A percentile compares a stretch with the other conserved stretches of the same genome.
phyloP scores from a whole-genome alignment of 495 filamentous ascomycete species.

The Xylaria sp. region DNA sequence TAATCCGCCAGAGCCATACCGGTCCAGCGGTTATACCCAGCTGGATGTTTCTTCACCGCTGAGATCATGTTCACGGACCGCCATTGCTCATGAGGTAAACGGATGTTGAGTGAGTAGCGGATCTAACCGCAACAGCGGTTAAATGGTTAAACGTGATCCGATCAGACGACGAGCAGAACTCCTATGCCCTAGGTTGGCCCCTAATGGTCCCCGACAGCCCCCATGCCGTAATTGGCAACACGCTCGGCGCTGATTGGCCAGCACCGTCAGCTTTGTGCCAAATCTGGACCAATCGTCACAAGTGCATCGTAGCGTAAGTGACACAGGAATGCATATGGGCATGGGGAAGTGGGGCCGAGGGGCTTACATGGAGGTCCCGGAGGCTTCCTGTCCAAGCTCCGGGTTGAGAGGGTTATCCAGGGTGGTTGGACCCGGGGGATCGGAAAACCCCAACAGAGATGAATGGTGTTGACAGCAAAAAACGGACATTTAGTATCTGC shows the following conservation, averaged over 20 bases:
- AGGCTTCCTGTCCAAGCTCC: not conserved
- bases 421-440: not conserved
- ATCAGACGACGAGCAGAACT: conserved; percentile 21
- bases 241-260: conserved; percentile 9
- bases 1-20: not conserved
- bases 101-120: conserved; percentile 11
- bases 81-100: not conserved
- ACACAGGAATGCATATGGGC: not conserved
- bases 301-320: not conserved
- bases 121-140: conserved; percentile 23
- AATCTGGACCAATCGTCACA: not conserved
- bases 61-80: not conserved
- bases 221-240: conserved; percentile 17
- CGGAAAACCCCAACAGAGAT: not conserved
- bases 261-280: not conserved
- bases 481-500: conserved; percentile 8
- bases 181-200: conserved; percentile 1
- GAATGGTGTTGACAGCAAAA: not conserved
- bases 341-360: conserved; percentile 16
- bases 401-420: not conserved
- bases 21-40: not conserved
- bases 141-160: conserved; percentile 20
- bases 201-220: not conserved
- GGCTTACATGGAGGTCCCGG: not conserved
- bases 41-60: not conserved